Evolutionary conservation across 179 eudicot species (phyloP).

Genomic region (Heliamphora pulchella): DNA sequence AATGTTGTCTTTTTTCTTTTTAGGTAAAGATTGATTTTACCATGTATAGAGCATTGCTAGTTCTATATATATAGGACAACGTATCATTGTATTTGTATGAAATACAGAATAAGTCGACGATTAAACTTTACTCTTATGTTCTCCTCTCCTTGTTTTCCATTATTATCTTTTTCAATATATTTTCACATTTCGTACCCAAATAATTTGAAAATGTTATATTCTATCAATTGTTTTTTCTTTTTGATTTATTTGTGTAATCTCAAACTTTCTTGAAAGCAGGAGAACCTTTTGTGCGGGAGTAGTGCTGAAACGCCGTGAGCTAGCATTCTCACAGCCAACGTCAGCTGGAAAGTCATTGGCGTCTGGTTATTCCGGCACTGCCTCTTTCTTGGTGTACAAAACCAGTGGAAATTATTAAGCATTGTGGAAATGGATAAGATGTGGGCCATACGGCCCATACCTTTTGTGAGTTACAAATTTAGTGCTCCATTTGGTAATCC

Average conservation of each 20-base stretch:
- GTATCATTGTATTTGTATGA: too few relatives aligned
- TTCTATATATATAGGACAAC: too few relatives aligned
- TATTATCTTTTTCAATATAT: neutral
- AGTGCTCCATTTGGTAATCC: too few relatives aligned
- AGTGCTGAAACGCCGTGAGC: conserved; percentile 29
- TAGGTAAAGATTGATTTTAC: too few relatives aligned
- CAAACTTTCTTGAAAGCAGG: conserved; percentile 27
- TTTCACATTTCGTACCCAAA: too few relatives aligned
- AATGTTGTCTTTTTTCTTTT: too few relatives aligned
- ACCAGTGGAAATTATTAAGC: too few relatives aligned
- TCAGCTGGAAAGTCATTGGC: conserved; percentile 51
- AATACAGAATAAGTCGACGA: neutral
- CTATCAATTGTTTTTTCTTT: neutral
- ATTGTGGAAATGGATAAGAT: too few relatives aligned
- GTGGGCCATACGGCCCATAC: too few relatives aligned
- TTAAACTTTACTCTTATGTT: neutral
- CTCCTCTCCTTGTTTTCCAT: neutral
- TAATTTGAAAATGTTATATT: neutral
- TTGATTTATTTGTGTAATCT: neutral
- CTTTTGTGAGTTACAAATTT: too few relatives aligned
- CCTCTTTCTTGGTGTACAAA: conserved; percentile 49
- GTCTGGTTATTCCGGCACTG: conserved; percentile 33
- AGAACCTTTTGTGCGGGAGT: conserved; percentile 32
- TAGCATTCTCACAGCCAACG: conserved; percentile 61
- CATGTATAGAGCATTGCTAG: too few relatives aligned